A percentile compares a stretch with the other conserved stretches of the same genome.
Conservation (phyloP, 257 asterid species). For the Linaria vulgaris region DNA sequence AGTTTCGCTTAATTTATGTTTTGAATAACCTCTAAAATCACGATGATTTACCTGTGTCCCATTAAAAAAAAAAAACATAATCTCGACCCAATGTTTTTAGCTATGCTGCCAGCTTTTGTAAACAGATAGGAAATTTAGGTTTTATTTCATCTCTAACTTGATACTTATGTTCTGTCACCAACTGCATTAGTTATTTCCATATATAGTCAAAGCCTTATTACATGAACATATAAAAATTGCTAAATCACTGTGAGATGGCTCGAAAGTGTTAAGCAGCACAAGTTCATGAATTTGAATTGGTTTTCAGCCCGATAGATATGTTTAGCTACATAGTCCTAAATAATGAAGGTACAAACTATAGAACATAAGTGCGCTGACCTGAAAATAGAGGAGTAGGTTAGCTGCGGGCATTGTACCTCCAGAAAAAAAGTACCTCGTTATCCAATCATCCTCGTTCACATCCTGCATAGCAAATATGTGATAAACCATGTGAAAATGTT, state of each 20-base stretch:
- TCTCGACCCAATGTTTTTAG: no score
- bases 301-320: not conserved
- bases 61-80: no score
- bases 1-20: no score
- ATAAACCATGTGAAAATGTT: not conserved
- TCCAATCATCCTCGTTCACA: slow-evolving; percentile 85
- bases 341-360: not conserved
- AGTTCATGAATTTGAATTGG: not conserved
- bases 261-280: not conserved
- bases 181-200: not conserved
- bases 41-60: no score
- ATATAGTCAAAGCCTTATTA: not conserved
- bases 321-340: not conserved
- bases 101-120: not conserved
- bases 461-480: slow-evolving; percentile 45
- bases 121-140: not conserved
- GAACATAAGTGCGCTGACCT: slow-evolving; percentile 40
- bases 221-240: no score
- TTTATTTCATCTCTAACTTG: not conserved
- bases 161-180: not conserved
- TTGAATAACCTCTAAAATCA: no score
- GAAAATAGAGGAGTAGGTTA: slow-evolving; percentile 89
- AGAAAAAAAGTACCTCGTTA: slow-evolving; percentile 84
- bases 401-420: slow-evolving; percentile 98
- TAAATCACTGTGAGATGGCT: not conserved